Conservation (phyloP, 1,284 basidiomycete genomes). For the Peniophora sp. region DNA sequence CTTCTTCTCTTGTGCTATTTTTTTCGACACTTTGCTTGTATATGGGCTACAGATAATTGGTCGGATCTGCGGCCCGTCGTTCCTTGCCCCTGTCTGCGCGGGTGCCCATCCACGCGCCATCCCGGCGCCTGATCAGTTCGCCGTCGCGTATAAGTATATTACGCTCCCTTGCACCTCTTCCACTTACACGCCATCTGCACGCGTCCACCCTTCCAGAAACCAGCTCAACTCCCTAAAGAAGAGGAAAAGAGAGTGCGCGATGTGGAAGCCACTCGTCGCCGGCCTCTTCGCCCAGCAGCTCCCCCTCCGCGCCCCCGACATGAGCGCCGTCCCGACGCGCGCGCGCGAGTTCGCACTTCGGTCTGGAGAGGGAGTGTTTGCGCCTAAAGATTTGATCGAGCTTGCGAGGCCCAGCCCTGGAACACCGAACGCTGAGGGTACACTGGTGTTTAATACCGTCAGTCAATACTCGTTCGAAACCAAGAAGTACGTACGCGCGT, state of each 20-base stretch:
- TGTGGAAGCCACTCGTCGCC: constrained; percentile 34
- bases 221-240: neutral
- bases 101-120: no score
- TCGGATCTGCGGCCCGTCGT: neutral
- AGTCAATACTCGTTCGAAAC: constrained; percentile 63
- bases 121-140: no score
- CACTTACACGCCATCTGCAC: no score
- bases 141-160: no score
- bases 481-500: constrained; percentile 70
- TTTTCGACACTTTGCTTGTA: no score
- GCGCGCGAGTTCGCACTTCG: constrained; percentile 43
- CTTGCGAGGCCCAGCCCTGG: constrained; percentile 66
- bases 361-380: constrained; percentile 49
- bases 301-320: constrained; percentile 3
- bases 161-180: neutral
- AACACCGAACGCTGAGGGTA: constrained; percentile 56
- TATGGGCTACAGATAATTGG: no score
- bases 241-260: constrained; percentile 13
- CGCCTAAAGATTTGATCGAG: constrained; percentile 65
- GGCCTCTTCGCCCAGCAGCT: constrained; percentile 43
- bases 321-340: constrained; percentile 13
- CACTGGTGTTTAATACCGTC: constrained; percentile 59
- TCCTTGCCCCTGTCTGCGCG: no score
- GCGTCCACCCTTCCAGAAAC: neutral
- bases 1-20: neutral